These are phyloP conservation scores for Wickerhamiella shivajii DNA, from an alignment of 805 yeast species.

Conservation along the genomic window DNA sequence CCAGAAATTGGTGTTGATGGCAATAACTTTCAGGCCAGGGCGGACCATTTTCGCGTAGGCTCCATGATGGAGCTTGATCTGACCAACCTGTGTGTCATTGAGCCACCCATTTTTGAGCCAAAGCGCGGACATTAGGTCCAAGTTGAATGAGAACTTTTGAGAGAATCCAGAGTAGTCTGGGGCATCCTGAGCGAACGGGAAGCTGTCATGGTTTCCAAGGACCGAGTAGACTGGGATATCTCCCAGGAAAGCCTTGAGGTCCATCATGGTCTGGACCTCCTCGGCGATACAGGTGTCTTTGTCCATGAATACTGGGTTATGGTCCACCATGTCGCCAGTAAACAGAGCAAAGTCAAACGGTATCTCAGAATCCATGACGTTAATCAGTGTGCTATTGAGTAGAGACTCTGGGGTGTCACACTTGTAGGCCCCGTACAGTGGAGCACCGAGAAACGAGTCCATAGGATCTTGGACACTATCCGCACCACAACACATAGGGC, in stretches of 20 bases:
- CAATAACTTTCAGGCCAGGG: conserved; percentile 43
- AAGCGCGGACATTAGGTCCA: conserved; percentile 34
- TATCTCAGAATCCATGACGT: conserved; percentile 27
- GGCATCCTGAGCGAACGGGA: conserved; percentile 58
- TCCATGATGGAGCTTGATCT: conserved; percentile 38
- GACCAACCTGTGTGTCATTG: conserved; percentile 22
- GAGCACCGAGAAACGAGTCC: conserved; percentile 33
- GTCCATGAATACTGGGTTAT: conserved; percentile 35
- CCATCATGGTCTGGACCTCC: conserved; percentile 37
- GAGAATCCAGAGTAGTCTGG: conserved; percentile 34
- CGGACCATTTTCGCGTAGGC: conserved; percentile 45
- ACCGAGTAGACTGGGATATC: conserved; percentile 45
- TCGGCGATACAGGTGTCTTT: conserved; percentile 36
- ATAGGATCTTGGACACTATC: conserved; percentile 28
- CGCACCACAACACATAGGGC: conserved; percentile 49
- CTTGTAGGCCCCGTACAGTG: conserved; percentile 43
- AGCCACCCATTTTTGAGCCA: conserved; percentile 38
- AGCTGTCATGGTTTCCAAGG: conserved; percentile 59
- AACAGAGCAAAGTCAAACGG: conserved; percentile 47
- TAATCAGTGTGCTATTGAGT: conserved; percentile 41
- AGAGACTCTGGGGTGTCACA: conserved; percentile 56
- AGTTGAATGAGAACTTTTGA: conserved; percentile 33
- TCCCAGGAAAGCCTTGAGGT: conserved; percentile 37
- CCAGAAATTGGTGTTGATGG: conserved; percentile 55
- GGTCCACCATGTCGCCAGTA: conserved; percentile 66